Base-by-base conservation (phyloP, 371 early-diverging fungal species). In the Mucor sp. region DNA sequence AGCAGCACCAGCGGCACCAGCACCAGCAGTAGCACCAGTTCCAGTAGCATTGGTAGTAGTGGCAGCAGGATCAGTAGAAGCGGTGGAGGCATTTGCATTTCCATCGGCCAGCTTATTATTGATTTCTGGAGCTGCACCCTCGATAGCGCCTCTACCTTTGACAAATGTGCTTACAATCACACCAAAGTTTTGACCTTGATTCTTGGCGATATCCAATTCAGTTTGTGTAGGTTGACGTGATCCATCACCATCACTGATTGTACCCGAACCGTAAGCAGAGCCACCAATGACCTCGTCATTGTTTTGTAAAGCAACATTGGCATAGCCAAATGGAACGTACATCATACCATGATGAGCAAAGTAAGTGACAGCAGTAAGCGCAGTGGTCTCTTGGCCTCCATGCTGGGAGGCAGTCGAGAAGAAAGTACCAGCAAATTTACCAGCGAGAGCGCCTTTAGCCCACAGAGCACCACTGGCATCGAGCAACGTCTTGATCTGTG, bases 321-420 rank as follows among this genome's bases (percentile, higher is more conserved):
- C 74, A 61, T 78, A 89, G 8, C 92, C 92, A 65, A 92, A 74
- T 3, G 95, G 93, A n/a, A 94, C 92, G 65, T 86, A 95, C 50
- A 86, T 78, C 66, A 95, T 83, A 6, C 95, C 96, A 65, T 92
- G 94, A 76, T 95, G 95, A 17, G 84, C 87, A 48, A 93, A 84
- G 64, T 85, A 87, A 14, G 90, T 81, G 37, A 95, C 56, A 43
- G 90, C 78, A 23, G 89, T 84, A n/a, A 85, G 74, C 1, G 89
- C 89, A 1, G 93, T 91, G 6, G 82, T 77, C 71, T 93, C 94
- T 74, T 89, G 89, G 6, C 94, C 94, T 58, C 93, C 93, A 67
- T 86, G 85, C 71, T 78, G 81, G 37, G 88, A 79, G 5, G 82
- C 89, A 6, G 94, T 90, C 9, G 91, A 88, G 60, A 86, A 87